A percentile compares a stretch with the other conserved stretches of the same genome.
Evolutionary conservation across 768 basidiomycete genomes (phyloP).

Genomic region (Auriscalpium vulgare): DNA sequence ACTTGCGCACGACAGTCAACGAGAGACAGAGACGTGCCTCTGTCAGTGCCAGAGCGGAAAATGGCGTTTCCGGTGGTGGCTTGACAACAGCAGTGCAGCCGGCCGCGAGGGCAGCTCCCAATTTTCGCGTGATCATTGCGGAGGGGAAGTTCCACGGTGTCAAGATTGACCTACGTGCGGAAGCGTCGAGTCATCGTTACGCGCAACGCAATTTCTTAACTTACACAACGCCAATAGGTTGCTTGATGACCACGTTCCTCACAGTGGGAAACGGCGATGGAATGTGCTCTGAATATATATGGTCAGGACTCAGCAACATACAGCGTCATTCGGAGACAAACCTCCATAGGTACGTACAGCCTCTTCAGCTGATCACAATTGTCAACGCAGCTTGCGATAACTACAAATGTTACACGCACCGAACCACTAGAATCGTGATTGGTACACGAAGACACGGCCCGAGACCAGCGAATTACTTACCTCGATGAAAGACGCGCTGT

Average conservation of each 20-base stretch:
- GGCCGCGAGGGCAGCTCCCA: conserved; percentile 83
- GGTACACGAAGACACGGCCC: conserved; percentile 15
- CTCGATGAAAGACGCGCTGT: conserved; percentile 82
- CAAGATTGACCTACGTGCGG: conserved; percentile 51
- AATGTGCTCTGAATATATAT: conserved; percentile 53
- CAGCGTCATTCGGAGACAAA: conserved; percentile 15
- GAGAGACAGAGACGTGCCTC: conserved; percentile 44
- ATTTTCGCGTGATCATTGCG: conserved; percentile 89
- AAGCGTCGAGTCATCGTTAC: neutral
- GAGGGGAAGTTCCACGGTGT: conserved; percentile 95
- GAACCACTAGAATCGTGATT: conserved; percentile 54
- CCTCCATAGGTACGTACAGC: conserved; percentile 89
- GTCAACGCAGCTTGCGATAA: conserved; percentile 9
- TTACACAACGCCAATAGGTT: conserved; percentile 70
- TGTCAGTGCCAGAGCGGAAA: conserved; percentile 83
- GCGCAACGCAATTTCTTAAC: conserved; percentile 4
- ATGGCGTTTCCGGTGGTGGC: conserved; percentile 92
- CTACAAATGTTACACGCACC: conserved; percentile 35
- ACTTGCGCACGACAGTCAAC: too few species aligned
- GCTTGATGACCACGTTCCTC: conserved; percentile 88
- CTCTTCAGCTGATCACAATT: conserved; percentile 63
- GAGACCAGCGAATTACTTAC: conserved; percentile 28
- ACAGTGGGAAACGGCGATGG: conserved; percentile 62
- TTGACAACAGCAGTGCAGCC: conserved; percentile 97
- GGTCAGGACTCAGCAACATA: neutral